These are phyloP conservation scores for Pseudogymnoascus destructans DNA, from an alignment of 2,329 filamentous ascomycete genomes.

Conservation along the genomic window DNA sequence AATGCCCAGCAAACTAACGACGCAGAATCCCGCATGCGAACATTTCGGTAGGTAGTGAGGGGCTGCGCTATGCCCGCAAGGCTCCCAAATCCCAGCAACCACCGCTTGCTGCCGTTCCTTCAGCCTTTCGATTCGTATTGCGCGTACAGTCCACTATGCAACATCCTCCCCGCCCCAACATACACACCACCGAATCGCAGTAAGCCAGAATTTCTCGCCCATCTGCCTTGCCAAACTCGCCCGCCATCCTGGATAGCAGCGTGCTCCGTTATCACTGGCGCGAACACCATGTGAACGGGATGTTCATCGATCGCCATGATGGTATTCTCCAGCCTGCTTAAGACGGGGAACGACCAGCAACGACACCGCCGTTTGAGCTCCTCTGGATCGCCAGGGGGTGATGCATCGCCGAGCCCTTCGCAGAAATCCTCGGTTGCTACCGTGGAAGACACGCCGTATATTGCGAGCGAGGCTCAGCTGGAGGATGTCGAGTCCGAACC, in stretches of 20 bases:
- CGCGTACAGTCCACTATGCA: background rate
- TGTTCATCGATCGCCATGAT: constrained; percentile 32
- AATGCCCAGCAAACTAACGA: background rate
- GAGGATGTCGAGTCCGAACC: constrained; percentile 35
- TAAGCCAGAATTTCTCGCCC: background rate
- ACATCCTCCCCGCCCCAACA: background rate
- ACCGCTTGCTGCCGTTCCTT: background rate
- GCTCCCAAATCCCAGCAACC: constrained; percentile 5
- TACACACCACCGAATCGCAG: background rate
- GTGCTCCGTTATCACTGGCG: background rate
- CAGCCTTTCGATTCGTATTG: constrained; percentile 5
- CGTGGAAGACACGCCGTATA: constrained; percentile 29
- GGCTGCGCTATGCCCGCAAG: constrained; percentile 1
- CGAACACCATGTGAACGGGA: constrained; percentile 9
- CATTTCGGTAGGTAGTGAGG: background rate
- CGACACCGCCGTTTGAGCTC: constrained; percentile 20
- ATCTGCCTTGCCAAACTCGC: background rate
- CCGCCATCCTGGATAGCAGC: background rate
- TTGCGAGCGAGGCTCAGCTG: constrained; percentile 44
- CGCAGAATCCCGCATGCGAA: background rate
- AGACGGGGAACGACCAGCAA: constrained; percentile 28
- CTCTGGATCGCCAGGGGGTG: constrained; percentile 21
- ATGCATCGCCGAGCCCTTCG: constrained; percentile 25
- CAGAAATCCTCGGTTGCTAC: constrained; percentile 12
- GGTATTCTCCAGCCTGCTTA: constrained; percentile 37